These are phyloP conservation scores for Zarea fungicola DNA, from an alignment of 2,329 filamentous ascomycete species.

Conservation along the genomic window DNA sequence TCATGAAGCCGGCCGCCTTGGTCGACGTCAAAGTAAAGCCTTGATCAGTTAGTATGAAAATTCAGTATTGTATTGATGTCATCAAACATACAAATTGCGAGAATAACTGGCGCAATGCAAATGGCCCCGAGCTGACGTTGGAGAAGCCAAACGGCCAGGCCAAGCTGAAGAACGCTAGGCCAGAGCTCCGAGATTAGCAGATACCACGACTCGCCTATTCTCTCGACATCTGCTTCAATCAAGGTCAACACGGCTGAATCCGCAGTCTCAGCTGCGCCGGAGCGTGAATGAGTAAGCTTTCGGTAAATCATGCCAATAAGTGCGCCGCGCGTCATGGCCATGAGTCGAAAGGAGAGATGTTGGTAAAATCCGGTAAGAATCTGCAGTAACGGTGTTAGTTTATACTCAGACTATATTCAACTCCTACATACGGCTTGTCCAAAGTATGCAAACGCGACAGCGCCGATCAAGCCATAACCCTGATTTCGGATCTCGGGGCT, in stretches of 20 bases:
- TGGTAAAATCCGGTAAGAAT: conserved; percentile 7
- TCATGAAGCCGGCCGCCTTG: conserved; percentile 5
- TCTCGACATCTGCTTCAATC: conserved; percentile 10
- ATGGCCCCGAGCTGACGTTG: conserved; percentile 13
- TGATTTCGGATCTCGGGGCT: not conserved
- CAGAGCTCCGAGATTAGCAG: conserved; percentile 7
- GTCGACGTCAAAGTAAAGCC: no score
- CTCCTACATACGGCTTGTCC: not conserved
- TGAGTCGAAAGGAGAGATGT: conserved; percentile 8
- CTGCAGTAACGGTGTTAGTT: not conserved
- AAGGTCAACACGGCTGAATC: conserved; percentile 8
- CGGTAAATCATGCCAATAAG: conserved; percentile 3
- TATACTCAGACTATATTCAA: not conserved
- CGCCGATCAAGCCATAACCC: conserved; percentile 9
- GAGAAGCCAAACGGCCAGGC: conserved; percentile 12
- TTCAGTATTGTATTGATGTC: no score
- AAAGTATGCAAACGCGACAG: conserved; percentile 2
- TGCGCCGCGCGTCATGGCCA: conserved; percentile 6
- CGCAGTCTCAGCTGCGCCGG: not conserved
- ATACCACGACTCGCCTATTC: conserved; percentile 8
- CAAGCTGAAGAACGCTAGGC: conserved; percentile 11
- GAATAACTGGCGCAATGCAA: conserved; percentile 14
- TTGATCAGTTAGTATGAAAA: no score
- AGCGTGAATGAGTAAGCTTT: not conserved
- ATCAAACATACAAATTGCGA: no score